Evolutionary conservation across 1,284 basidiomycete species (phyloP), one percentile per base, ranked within the genome.

Genomic region (Sanguinoderma infundibulare): DNA sequence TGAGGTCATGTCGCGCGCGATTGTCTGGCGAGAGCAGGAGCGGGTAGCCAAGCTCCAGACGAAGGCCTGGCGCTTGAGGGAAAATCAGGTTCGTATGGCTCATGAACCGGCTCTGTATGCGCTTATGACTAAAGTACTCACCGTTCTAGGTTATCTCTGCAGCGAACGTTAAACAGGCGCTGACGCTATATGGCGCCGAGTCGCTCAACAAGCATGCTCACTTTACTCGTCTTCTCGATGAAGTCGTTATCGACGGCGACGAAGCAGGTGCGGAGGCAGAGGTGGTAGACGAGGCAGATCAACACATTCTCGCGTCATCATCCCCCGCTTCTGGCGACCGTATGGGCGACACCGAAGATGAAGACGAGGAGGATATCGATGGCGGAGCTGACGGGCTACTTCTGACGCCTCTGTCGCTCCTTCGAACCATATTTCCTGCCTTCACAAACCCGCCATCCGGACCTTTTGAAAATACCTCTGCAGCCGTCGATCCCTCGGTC

Each of bases 1-100:
- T 8, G 78, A 83, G 49, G 60, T 84, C 0, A 73, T 87, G 9
- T 81, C 82, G 55, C 78, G 78, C 20, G 75, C 81, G 14, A 79
- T 90, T 47, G 75, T 82, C 7, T 75, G 80, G 38, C 80, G 81
- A 49, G 87, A 89, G 66, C 81, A 86, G 62, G 87, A 88, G 63
- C 72, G 77, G 53, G 72, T 74, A 32, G 69, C 86, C 65, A 90
- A 89, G 72, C 74, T 76, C 39, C 80, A 81, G 34, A 83, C 81
- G 40, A 88, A 83, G 67, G 85, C 79, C 3, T 91, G 88, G 87
- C 76, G 79, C 35, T 68, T 80, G 20, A 66, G 61, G 2, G 62
- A 67, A 24, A 69, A 72, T 28, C 66, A 70, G 67, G 73, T 74
- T 36, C 10, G 70, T 59, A 40, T 52, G 14, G 32, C 15, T 20